Base-by-base conservation (phyloP, 805 yeast species). In the Starmerella stellata region DNA sequence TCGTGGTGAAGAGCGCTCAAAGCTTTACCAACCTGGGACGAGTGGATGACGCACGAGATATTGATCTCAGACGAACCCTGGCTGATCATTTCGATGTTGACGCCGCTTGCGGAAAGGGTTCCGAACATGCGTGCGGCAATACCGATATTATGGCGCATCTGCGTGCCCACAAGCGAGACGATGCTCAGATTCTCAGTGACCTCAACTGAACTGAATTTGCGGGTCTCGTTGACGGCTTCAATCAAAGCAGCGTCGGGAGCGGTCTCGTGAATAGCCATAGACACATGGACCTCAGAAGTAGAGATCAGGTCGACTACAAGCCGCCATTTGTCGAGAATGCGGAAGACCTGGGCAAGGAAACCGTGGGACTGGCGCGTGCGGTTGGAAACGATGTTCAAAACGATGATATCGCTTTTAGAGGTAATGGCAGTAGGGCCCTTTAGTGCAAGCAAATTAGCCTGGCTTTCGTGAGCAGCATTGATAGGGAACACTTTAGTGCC, bases 11-110 rank as follows among this genome's bases (percentile, higher is more conserved):
- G 74, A 4, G 83, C 77, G 54, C 74, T 74, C 48, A 90, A 66
- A 3, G 96, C 96, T 56, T 79, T 78, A 23, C 81, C 61, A 13
- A 92, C 75, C 53, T 90, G 90, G 40, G 63, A 62, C 48, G 79
- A 82, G 46, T 78, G 79, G 44, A 90, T 82, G 38, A 90, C 98
- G 47, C 95, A 92, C 25, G 93, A 79, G 38, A 90, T 90, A 58
- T 90, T 90, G 54, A 90, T 90, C 61, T 90, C 98, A 54, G 87
- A 87, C 16, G 96, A 95, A 52, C 98, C 98, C 67, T 90, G 98
- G 41, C 83, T 72, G 60, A 90, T 90, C 98, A 90, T 90, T 60
- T 90, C 98, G 50, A 90, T 82, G 61, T 90, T 90, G 55, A 90
- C 78, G 34, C 72, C 70, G 52, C 87, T 92, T 53, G 80, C 85